Base-by-base conservation (phyloP, 2,329 filamentous ascomycete species). In the Colletotrichum trifolii region DNA sequence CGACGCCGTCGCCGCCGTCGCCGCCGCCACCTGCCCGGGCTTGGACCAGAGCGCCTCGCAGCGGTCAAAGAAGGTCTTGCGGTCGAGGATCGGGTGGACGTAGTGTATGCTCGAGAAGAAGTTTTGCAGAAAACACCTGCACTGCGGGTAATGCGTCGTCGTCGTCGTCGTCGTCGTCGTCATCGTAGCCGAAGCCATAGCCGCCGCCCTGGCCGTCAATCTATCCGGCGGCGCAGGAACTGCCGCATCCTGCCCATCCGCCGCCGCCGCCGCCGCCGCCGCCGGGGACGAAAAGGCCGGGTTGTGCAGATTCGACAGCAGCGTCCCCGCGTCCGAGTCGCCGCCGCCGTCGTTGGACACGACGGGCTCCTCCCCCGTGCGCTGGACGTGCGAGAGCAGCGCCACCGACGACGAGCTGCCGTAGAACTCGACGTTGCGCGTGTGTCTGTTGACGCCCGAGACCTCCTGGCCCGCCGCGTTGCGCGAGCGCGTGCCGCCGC, bases 91-190 rank as follows among this genome's bases (percentile, higher is more conserved):
- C 0, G 81, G 81, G 42, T 83, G 80, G 11, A 83, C 77, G 60
- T 80, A 80, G 65, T 83, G 81, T 6, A 83, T 76, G 39, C 79
- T 82, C 11, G 80, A 77, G 58, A 84, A 83, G 71, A 82, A 83
- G 11, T 76, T 77, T 64, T 81, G 78, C 54, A 83, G 73, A 39
- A 84, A 83, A 2, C 76, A 69, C 61, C 79, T 78, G 7, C 80
- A 81, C 48, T 83, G 78, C 2, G 78, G 76, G 54, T 80, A 80
- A 49, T 81, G 73, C 4, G 71, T 72, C 11, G 73, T 71, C 34
- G 66, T 17, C 17, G 17, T 17, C 17, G 17, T 17, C 4, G 71
- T 72, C 11, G 25, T 25, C 25, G 25, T 25, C 25, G 25, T 25
- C 25, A 4, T 25, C 25, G 25, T 4, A 25, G 25, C 25, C 25